phyloP scores from a whole-genome alignment of 192 early-diverging fungal species.

The Gamsiella multidivaricata region DNA sequence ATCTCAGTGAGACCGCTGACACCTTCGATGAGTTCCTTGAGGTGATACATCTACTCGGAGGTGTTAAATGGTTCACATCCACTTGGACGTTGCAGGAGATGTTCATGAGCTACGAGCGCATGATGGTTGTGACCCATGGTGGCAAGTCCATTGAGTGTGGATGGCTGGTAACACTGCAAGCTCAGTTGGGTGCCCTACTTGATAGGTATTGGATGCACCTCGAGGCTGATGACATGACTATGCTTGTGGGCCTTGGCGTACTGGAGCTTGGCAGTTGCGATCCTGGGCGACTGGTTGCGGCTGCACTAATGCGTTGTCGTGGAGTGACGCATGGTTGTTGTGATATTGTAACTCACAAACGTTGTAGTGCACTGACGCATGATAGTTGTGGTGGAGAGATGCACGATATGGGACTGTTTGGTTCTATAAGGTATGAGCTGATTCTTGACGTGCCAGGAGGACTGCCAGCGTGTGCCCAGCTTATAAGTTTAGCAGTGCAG shows the following conservation, averaged over 20 bases:
- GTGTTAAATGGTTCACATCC: conserved; percentile 4
- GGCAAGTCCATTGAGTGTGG: background rate
- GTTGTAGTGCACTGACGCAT: background rate
- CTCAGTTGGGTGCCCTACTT: background rate
- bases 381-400: background rate
- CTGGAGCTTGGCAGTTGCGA: background rate
- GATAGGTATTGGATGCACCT: background rate
- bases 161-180: background rate
- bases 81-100: conserved; percentile 7
- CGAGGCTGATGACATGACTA: background rate
- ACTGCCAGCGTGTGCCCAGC: background rate
- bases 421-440: background rate
- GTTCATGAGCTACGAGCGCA: conserved; percentile 9
- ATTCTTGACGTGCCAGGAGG: background rate
- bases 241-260: background rate
- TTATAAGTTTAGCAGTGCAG: background rate
- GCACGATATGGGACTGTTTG: background rate
- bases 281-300: background rate
- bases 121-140: background rate
- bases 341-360: background rate
- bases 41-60: background rate
- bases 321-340: background rate
- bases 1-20: conserved; percentile 3
- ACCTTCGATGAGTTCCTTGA: background rate
- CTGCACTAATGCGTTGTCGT: background rate